Base-by-base conservation (phyloP, 306 rosid species). In the Cucumis hystrix region DNA sequence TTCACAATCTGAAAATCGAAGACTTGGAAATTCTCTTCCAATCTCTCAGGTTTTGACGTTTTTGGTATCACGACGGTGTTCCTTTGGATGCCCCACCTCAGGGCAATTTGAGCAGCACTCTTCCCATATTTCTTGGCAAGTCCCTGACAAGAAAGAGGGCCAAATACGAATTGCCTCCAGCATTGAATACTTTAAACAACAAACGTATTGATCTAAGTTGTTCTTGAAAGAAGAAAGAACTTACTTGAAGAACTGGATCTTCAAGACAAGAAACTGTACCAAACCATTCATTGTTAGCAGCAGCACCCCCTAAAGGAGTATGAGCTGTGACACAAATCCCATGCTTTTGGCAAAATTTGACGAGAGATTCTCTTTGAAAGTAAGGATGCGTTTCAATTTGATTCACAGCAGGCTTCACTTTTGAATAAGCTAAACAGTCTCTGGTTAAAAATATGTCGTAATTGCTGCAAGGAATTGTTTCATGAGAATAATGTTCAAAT, bases 321-420 rank as follows among this genome's bases (percentile, higher is more conserved):
- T 94, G 98, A 28, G 96, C 98, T 8, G 97, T 94, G 86, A 92
- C 93, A 79, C 80, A 79, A 79, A 94, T 82, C 59, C 92, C 96
- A 28, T 92, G 96, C 82, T 94, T 94, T 75, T 86, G 93, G 65
- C 96, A 92, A 79, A 94, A 94, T 75, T 92, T 92, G 85, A 92
- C 88, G 0, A 94, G 91, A 70, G 90, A 92, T 3, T 94, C 97
- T 3, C 97, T 97, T 82, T 90, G 97, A 84, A 94, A 94, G 82
- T 92, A 94, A 49, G 98, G 96, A 77, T 94, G 98, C 41, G 92
- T 87, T 86, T 92, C 98, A n/a, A 92, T 83, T 89, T 94, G 98
- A 75, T 90, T 94, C 68, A 92, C 98, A 41, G 97, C 95, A 25
- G 98, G 98, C 89, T 90, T 90, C 82, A 90, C 87, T 91, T 94